Evolutionary conservation across 192 early-diverging fungal genomes (phyloP).

Genomic region (Coemansia nantahalensis): DNA sequence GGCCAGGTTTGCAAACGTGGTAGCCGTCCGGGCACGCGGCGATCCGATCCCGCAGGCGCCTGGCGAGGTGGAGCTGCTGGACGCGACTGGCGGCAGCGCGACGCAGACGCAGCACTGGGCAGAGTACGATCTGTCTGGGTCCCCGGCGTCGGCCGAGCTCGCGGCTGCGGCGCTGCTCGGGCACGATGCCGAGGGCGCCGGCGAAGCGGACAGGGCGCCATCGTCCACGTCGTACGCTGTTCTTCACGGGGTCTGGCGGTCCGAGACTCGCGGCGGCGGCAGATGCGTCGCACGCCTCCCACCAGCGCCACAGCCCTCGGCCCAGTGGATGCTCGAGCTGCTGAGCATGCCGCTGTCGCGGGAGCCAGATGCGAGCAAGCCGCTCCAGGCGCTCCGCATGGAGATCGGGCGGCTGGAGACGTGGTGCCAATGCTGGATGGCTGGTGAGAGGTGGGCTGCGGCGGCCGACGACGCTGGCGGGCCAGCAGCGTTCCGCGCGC

Average conservation of each 20-base stretch:
- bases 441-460: constrained; percentile 20
- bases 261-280: constrained; percentile 2
- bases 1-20: constrained; percentile 37
- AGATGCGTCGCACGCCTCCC: constrained; percentile 13
- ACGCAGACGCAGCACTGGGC: constrained; percentile 29
- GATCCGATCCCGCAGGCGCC: not conserved
- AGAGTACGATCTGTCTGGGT: constrained; percentile 45
- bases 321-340: constrained; percentile 51
- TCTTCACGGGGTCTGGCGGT: constrained; percentile 36
- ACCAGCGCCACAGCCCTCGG: constrained; percentile 24
- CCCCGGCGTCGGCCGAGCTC: constrained; percentile 11
- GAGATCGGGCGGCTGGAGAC: constrained; percentile 42
- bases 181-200: not conserved
- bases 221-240: constrained; percentile 18
- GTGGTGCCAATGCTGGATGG: constrained; percentile 36
- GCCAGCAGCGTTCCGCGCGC: not conserved
- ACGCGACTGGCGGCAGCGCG: constrained; percentile 1
- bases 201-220: not conserved
- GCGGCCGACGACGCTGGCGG: not conserved
- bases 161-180: not conserved
- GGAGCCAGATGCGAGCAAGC: constrained; percentile 23
- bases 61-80: constrained; percentile 3
- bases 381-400: constrained; percentile 20
- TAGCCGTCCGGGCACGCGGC: constrained; percentile 11
- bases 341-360: constrained; percentile 28